Evolutionary conservation across 768 basidiomycete species (phyloP), one percentile per base, ranked within the genome.

Genomic region (Podaxis sp.): DNA sequence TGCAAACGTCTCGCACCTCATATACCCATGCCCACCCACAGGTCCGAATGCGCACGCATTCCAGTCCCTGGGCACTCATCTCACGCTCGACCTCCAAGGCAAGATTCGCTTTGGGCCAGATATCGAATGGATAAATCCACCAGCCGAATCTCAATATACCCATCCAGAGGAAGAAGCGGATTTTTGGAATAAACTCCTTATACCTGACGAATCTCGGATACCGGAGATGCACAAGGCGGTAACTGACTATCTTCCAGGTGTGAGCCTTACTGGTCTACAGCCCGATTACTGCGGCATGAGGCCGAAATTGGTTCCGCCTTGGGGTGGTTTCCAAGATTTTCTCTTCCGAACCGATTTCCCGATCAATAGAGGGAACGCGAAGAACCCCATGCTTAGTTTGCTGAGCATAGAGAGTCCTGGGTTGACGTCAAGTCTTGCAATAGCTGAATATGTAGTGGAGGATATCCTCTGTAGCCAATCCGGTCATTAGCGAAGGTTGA

Each of bases 391-490:
- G 87, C 82, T 98, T 67, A 95, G 87, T 71, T 76, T 97, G 64
- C 72, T 95, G 71, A 95, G 95, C 0, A 95, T 99, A 65, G 95
- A 97, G 72, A 93, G 90, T 65, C 96, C 96, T 0, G 96, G 96
- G 0, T 75, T 99, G 71, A 99, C 96, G 3, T 84, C 90, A 9
- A 85, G 85, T 68, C 82, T 99, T 67, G 95, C 92, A 3, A 89
- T 96, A 39, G 96, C 91, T 2, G 92, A 96, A 75, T 75, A 82
- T 70, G 88, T 97, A 0, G 89, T 88, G 7, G 84, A 88, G 56
- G 82, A 87, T 67, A 71, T 89, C 65, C 71, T 87, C 26, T 56
- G 48, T 44, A 26, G 28, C 11, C 22, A 55, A 69, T 66, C 65
- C 64, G 63, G 64, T 59, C 66, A 63, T 63, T 39, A 62, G 39